These are phyloP conservation scores for Myxozyma neotropica DNA, from an alignment of 805 yeast genomes.

Conservation along the genomic window DNA sequence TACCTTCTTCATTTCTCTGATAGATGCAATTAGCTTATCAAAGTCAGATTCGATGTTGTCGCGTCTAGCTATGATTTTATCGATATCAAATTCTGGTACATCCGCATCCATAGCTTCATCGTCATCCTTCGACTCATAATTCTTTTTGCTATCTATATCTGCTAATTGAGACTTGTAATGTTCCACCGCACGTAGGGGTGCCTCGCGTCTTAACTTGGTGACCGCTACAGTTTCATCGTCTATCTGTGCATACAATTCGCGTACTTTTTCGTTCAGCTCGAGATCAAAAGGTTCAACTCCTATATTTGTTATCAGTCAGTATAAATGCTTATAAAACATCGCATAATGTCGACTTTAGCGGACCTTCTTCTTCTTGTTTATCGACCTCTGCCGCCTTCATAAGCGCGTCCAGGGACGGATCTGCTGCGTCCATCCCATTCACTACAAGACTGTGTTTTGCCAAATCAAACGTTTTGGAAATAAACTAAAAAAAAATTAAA, in stretches of 20 bases:
- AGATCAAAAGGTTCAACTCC: conserved; percentile 71
- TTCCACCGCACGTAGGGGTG: conserved; percentile 40
- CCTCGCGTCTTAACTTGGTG: conserved; percentile 53
- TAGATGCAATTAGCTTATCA: conserved; percentile 11
- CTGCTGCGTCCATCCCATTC: conserved; percentile 52
- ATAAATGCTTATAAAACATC: not conserved
- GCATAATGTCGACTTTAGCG: not conserved
- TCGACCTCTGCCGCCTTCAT: conserved; percentile 37
- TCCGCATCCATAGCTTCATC: conserved; percentile 3
- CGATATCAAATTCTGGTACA: not conserved
- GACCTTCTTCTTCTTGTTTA: conserved; percentile 34
- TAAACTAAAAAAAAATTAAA: conserved; percentile 43
- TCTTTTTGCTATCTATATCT: conserved; percentile 13
- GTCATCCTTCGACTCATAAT: not conserved
- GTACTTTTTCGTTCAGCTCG: conserved; percentile 59
- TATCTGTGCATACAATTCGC: conserved; percentile 47
- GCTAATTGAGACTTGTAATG: conserved; percentile 45
- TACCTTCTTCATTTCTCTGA: conserved; percentile 29
- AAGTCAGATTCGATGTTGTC: conserved; percentile 15
- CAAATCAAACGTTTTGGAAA: conserved; percentile 57
- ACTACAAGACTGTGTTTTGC: too few species aligned
- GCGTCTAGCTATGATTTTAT: too few species aligned
- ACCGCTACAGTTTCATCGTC: conserved; percentile 56
- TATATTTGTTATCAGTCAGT: conserved; percentile 25
- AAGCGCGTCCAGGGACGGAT: conserved; percentile 37